Base-by-base conservation (phyloP, 768 basidiomycete genomes). In the Hebeloma cylindrosporum region DNA sequence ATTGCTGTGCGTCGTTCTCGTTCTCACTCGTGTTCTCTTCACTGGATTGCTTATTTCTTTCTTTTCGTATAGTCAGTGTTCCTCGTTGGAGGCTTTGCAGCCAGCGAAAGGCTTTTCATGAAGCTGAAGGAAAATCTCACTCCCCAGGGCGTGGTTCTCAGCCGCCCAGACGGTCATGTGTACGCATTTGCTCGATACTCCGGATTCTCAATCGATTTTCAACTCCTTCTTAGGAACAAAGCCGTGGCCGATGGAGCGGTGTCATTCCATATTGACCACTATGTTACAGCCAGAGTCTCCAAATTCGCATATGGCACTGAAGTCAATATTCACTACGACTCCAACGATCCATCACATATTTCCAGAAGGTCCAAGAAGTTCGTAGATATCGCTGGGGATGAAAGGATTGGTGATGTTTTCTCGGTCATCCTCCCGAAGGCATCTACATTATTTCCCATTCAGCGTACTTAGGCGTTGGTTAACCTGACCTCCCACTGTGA, bases 1-100 rank as follows among this genome's bases (percentile, higher is more conserved):
- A 65, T 74, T 36, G 60, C 63, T 7, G 71, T 70, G 44, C 21
- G 66, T 45, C 14, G 8, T 36, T 10, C 1, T 28, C 0, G 14
- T 30, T 16, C 2, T 16, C 0, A 38, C 40, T 29, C 5, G 35
- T 35, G 16, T 9, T n/a, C 11, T 8, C 18, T 11, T 28, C 22
- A 17, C 22, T 49, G 21, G 21, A 37, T 14, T 14, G 9, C 34
- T 3, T 2, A 33, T 26, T 1, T 42, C n/a, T 32, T 28, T 31
- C 14, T 38, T 17, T 2, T 7, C 36, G 7, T 11, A 3, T 20
- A 64, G 63, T 54, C 52, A 13, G 59, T 64, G 11, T 42, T 63
- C 18, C 64, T 77, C 0, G 73, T 77, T 7, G 75, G 75, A 16
- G 75, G 75, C 0, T 76, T 75, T 54, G 67, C 71, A 9, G 69